Conservation (phyloP, 306 rosid species). For the Ammopiptanthus mongolicus region DNA sequence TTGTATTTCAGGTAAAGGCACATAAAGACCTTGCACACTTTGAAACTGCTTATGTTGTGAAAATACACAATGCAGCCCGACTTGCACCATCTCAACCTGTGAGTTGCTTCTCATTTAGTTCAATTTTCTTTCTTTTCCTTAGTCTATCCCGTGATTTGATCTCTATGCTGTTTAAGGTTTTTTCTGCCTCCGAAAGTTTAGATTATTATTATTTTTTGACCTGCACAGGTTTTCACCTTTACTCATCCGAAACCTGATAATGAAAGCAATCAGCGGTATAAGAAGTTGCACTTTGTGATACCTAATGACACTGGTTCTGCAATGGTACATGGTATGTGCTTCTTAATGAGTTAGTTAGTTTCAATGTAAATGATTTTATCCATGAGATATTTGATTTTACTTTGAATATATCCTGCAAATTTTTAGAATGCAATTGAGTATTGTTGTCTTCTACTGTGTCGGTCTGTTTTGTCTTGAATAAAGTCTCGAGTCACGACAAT, state of each 20-base stretch:
- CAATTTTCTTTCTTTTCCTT: neutral
- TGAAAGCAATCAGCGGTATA: conserved; percentile 70
- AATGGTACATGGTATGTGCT: conserved; percentile 79
- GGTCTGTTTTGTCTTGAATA: neutral
- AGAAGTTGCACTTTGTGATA: conserved; percentile 57
- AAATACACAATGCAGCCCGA: conserved; percentile 77
- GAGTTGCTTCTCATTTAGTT: conserved; percentile 25
- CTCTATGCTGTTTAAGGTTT: neutral
- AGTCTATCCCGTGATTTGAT: neutral
- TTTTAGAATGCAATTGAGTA: neutral
- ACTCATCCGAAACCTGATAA: conserved; percentile 57
- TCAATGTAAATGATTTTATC: neutral
- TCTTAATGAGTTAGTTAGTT: neutral
- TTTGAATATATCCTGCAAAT: neutral
- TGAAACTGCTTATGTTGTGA: conserved; percentile 96
- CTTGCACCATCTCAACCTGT: conserved; percentile 81
- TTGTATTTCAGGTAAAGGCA: conserved; percentile 60
- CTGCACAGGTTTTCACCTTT: conserved; percentile 69
- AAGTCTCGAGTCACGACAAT: neutral
- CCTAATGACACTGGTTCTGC: conserved; percentile 78
- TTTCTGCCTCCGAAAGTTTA: too few species aligned
- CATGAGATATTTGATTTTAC: neutral
- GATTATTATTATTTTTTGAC: neutral
- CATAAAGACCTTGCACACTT: conserved; percentile 83
- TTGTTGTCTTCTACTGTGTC: neutral